A percentile compares a stretch with the other conserved stretches of the same genome.
These are phyloP conservation scores for Hippophae rhamnoides DNA, from an alignment of 306 rosid species.

Conservation along the genomic window DNA sequence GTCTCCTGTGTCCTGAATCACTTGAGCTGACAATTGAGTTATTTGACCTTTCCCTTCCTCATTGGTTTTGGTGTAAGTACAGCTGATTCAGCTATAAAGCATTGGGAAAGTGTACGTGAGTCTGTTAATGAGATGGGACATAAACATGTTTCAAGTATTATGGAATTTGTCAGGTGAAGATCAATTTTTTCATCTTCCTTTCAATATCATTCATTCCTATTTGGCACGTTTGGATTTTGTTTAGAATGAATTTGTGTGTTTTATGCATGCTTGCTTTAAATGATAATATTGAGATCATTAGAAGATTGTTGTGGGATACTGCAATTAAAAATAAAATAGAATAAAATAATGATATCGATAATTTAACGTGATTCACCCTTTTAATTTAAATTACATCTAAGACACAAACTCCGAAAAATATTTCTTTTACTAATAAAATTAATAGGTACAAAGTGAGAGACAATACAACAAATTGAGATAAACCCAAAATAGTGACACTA, in stretches of 20 bases:
- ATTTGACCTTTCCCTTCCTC: slow-evolving; percentile 4
- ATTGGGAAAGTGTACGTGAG: slow-evolving; percentile 47
- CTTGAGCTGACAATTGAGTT: slow-evolving; percentile 1
- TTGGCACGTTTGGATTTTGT: neutral
- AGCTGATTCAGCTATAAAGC: slow-evolving; percentile 48
- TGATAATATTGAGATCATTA: neutral
- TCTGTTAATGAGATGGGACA: slow-evolving; percentile 53
- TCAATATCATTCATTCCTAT: neutral
- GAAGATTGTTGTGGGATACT: neutral
- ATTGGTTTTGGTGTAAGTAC: slow-evolving; percentile 35
- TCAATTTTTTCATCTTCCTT: slow-evolving; percentile 1
- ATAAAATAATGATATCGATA: too few species aligned
- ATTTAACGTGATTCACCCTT: too few species aligned
- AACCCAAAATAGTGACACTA: too few species aligned
- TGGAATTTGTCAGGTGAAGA: slow-evolving; percentile 57
- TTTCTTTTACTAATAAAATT: too few species aligned
- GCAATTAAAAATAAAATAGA: too few species aligned
- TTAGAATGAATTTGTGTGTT: neutral
- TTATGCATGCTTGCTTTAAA: neutral
- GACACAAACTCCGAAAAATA: too few species aligned
- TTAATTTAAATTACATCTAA: too few species aligned
- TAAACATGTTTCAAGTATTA: slow-evolving; percentile 45
- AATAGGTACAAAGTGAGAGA: too few species aligned
- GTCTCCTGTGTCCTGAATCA: neutral
- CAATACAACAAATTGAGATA: too few species aligned